These are phyloP conservation scores for Celoporthe dispersa DNA, from an alignment of 2,329 filamentous ascomycete species.

Conservation along the genomic window DNA sequence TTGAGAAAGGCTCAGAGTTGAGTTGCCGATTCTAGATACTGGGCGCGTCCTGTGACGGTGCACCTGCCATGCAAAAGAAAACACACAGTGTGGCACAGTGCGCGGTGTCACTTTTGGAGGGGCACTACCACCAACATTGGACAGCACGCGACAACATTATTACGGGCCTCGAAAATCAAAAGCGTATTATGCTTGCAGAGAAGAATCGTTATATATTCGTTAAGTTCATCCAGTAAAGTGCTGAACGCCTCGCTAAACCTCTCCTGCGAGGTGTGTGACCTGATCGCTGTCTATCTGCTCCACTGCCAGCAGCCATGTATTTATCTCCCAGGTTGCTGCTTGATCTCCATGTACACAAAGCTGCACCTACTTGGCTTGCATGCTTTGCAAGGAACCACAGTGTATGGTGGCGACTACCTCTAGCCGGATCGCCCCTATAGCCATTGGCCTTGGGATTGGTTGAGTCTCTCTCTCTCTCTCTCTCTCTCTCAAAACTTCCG, in stretches of 20 bases:
- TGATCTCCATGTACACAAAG: constrained; percentile 8
- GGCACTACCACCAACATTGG: not conserved
- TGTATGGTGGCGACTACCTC: not conserved
- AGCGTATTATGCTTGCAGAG: not conserved
- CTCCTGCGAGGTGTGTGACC: constrained; percentile 1
- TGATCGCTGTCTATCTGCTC: constrained; percentile 7
- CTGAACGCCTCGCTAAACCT: constrained; percentile 9
- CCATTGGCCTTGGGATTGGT: not conserved
- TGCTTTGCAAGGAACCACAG: constrained; percentile 23
- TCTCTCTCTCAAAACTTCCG: not conserved
- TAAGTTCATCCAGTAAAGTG: not conserved
- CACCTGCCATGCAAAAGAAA: not conserved
- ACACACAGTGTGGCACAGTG: constrained; percentile 13
- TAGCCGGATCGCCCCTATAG: not conserved
- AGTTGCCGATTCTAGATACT: not conserved
- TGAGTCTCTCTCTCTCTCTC: not conserved
- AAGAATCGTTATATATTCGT: not conserved
- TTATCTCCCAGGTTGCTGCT: not conserved
- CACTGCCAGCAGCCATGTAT: not conserved
- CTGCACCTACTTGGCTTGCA: constrained; percentile 12
- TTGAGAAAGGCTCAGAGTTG: not conserved
- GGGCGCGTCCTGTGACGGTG: constrained; percentile 8
- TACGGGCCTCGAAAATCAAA: not conserved
- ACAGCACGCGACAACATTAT: not conserved
- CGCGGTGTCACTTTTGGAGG: not conserved